phyloP scores from a whole-genome alignment of 1,284 basidiomycete species.

The Ceraceosorus guamensis region DNA sequence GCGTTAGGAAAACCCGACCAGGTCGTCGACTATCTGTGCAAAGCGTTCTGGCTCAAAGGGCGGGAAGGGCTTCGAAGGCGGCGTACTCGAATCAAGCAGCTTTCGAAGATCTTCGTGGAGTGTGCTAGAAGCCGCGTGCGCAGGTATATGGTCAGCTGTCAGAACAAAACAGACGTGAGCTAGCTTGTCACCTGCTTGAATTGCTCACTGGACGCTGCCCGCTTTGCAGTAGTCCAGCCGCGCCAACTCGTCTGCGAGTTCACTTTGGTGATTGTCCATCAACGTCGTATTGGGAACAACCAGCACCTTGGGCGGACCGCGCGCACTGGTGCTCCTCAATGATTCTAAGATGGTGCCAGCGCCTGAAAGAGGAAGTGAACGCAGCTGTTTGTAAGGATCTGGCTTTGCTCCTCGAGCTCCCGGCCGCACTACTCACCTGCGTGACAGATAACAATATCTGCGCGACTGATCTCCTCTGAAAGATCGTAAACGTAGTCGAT shows the following conservation, averaged over 20 bases:
- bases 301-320: conserved; percentile 60
- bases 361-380: background rate
- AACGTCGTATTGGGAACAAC: conserved; percentile 81
- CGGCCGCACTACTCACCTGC: background rate
- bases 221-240: background rate
- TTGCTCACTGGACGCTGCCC: background rate
- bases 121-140: background rate
- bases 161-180: background rate
- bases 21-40: too few species aligned
- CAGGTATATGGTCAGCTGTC: background rate
- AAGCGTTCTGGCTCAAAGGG: background rate
- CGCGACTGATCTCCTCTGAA: background rate
- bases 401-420: background rate
- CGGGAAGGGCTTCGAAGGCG: background rate
- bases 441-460: background rate
- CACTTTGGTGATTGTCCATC: conserved; percentile 87
- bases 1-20: too few species aligned
- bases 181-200: background rate
- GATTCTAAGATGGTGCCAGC: background rate
- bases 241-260: conserved; percentile 67
- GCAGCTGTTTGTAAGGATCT: background rate
- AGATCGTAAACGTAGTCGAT: background rate
- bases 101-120: background rate
- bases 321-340: background rate
- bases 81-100: background rate